These are phyloP conservation scores for Chlorophyllum brunneum DNA, from an alignment of 768 basidiomycete species.

Conservation along the genomic window DNA sequence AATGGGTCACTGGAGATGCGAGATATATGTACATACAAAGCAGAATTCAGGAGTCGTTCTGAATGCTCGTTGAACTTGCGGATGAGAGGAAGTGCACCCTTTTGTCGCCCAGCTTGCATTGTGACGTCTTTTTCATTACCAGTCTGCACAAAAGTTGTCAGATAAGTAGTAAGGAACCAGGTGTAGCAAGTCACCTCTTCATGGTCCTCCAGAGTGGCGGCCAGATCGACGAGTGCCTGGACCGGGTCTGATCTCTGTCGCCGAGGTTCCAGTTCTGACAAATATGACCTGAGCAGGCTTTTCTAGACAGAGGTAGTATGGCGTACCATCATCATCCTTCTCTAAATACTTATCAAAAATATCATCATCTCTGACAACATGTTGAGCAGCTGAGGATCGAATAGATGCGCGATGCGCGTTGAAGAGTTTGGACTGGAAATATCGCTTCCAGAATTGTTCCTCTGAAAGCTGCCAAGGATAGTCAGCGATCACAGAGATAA, in stretches of 20 bases:
- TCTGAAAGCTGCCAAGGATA: slow-evolving; percentile 64
- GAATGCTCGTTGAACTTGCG: slow-evolving; percentile 98
- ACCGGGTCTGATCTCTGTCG: slow-evolving; percentile 61
- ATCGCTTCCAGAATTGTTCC: slow-evolving; percentile 93
- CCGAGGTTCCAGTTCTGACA: slow-evolving; percentile 72
- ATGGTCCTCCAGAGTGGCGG: slow-evolving; percentile 89
- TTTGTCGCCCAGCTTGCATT: slow-evolving; percentile 92
- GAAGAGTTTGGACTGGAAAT: slow-evolving; percentile 95
- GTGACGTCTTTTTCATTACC: slow-evolving; percentile 89
- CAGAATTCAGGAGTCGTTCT: slow-evolving; percentile 78
- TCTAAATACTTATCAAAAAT: slow-evolving; percentile 98
- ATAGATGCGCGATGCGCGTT: slow-evolving; percentile 93
- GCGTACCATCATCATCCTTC: slow-evolving; percentile 87
- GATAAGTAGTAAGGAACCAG: not conserved
- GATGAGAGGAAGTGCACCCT: slow-evolving; percentile 86
- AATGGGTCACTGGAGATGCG: slow-evolving; percentile 1
- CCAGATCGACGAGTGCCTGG: slow-evolving; percentile 79
- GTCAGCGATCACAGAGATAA: slow-evolving; percentile 8
- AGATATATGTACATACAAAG: slow-evolving; percentile 43
- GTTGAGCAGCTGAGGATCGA: slow-evolving; percentile 77
- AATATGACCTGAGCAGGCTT: slow-evolving; percentile 3
- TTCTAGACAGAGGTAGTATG: not conserved
- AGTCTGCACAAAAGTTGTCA: slow-evolving; percentile 45
- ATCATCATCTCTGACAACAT: slow-evolving; percentile 84
- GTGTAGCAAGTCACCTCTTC: slow-evolving; percentile 52